Base-by-base conservation (phyloP, 305 asterid species). In the Fraxinus angustifolia region DNA sequence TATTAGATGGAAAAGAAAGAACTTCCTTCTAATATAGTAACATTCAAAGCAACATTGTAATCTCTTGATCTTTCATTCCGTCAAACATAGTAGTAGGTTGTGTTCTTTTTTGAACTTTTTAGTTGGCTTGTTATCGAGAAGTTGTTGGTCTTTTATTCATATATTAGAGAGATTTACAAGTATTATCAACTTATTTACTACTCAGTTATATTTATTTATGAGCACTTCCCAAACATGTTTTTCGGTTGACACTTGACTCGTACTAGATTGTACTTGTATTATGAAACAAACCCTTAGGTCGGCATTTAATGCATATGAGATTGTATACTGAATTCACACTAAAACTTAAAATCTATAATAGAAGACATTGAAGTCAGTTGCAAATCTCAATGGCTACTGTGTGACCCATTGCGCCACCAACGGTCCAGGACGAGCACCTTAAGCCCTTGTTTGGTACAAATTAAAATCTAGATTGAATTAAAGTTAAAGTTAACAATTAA, bases 111-210 rank as follows among this genome's bases (percentile, higher is more conserved):
- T 31, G 42, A 30, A 70, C 23, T 70, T 70, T 33, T 2, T 71
- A 40, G 23, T 34, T 71, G 76, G 48, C 48, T 71, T 33, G 30
- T 7, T 71, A 71, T 86, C 85, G 85, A 85, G 85, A 85, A 85
- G 87, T 84, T 81, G 83, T 87, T 17, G 85, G 85, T 80, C 17
- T 8, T 67, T 67, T 26, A 53, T 65, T 26, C 73, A 23, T 11
- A 26, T 1, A 21, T n/a, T 53, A 5, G 26, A 53, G 65, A 53
- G 65, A 53, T 53, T n/a, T 53, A 53, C 26, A 10, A 53, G 65
- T n/a, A n/a, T 53, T 17, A 53, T 53, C 23, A 53, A 53, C 65
- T 53, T 53, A n/a, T 53, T 1, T 17, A n/a, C 65, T 3, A 17
- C 4, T 17, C 28, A 56, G 7, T 6, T 56, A 17, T 56, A 56